Evolutionary conservation across 2,329 filamentous ascomycete genomes (phyloP).

Genomic region (Tolypocladium guangdongense): DNA sequence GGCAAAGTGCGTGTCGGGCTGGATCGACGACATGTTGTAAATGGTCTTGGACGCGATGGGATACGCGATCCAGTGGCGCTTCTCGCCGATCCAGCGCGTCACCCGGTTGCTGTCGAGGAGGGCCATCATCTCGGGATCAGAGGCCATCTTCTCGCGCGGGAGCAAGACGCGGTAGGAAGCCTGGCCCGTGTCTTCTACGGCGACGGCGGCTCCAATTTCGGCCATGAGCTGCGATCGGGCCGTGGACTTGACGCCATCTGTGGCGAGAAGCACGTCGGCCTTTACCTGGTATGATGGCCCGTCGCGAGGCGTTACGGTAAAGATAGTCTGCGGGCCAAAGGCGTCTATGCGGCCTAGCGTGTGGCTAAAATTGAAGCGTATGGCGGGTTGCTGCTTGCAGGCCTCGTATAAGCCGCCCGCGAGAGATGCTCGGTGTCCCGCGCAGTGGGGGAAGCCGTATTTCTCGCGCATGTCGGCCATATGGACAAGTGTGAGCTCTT

Average conservation of each 20-base stretch:
- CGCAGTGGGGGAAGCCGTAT: slow-evolving; percentile 70
- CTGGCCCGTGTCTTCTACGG: slow-evolving; percentile 59
- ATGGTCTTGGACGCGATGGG: slow-evolving; percentile 56
- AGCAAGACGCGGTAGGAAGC: slow-evolving; percentile 75
- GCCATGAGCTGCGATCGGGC: slow-evolving; percentile 43
- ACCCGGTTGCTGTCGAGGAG: slow-evolving; percentile 58
- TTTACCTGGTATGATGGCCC: slow-evolving; percentile 42
- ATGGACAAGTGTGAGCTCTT: slow-evolving; percentile 59
- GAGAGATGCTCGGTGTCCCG: slow-evolving; percentile 64
- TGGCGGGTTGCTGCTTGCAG: slow-evolving; percentile 50
- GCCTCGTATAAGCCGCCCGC: slow-evolving; percentile 59
- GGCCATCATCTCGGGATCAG: slow-evolving; percentile 56
- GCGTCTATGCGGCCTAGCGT: slow-evolving; percentile 43
- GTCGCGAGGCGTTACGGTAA: slow-evolving; percentile 48
- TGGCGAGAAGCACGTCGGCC: slow-evolving; percentile 40
- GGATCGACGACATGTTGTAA: slow-evolving; percentile 53
- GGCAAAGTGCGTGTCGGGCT: slow-evolving; percentile 51
- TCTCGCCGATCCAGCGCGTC: slow-evolving; percentile 65
- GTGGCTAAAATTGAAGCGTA: slow-evolving; percentile 58
- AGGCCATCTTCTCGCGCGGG: slow-evolving; percentile 51
- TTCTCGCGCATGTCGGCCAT: slow-evolving; percentile 55
- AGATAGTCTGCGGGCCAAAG: slow-evolving; percentile 47
- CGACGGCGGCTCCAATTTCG: slow-evolving; percentile 35
- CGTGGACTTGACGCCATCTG: slow-evolving; percentile 45
- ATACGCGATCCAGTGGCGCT: slow-evolving; percentile 69